Conservation (phyloP, 345 rosid species). For the Camelina laxa region DNA sequence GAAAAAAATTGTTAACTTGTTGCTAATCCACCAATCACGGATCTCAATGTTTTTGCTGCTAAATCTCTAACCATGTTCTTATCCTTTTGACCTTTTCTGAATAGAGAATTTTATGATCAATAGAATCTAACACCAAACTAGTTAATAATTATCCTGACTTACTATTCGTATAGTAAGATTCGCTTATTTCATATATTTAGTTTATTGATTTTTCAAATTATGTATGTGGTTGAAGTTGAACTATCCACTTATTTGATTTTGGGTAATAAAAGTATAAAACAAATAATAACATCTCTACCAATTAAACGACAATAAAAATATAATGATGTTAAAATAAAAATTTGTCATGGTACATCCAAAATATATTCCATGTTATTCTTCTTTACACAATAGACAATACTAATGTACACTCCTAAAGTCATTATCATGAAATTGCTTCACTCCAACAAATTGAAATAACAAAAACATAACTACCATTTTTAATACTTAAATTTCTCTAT, state of each 20-base stretch:
- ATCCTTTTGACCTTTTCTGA: conserved; percentile 36
- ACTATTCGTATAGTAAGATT: background rate
- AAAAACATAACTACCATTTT: too few relatives aligned
- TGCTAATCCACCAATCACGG: conserved; percentile 43
- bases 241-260: conserved; percentile 18
- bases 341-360: background rate
- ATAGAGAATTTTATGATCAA: background rate
- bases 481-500: too few relatives aligned
- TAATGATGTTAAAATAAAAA: too few relatives aligned
- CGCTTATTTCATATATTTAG: background rate
- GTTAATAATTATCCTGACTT: background rate
- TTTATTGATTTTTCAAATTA: background rate
- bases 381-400: too few relatives aligned
- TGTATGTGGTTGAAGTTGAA: background rate
- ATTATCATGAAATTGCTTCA: too few relatives aligned
- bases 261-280: conserved; percentile 24
- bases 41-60: conserved; percentile 40
- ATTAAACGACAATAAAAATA: too few relatives aligned
- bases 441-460: too few relatives aligned
- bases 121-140: conserved; percentile 36
- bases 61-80: conserved; percentile 30
- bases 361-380: too few relatives aligned
- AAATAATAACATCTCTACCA: background rate
- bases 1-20: conserved; percentile 1
- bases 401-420: too few relatives aligned